Evolutionary conservation across 2,329 filamentous ascomycete genomes (phyloP), one percentile per base, ranked within the genome.

Genomic region (Cryphonectria naterciae): DNA sequence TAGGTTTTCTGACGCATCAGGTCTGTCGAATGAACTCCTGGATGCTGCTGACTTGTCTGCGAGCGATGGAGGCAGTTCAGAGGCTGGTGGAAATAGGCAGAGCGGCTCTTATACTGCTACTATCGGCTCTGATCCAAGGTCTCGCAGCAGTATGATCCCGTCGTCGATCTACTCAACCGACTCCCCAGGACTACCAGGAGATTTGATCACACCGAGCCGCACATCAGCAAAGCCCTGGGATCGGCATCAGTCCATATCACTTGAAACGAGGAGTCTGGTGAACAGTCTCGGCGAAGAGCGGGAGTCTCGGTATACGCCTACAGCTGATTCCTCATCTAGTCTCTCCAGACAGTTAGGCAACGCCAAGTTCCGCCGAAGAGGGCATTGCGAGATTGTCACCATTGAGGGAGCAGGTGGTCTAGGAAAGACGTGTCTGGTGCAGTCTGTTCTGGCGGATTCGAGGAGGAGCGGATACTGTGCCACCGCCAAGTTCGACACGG

Each of bases 381-480:
- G 89, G 2, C 89, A 91, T 67, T 91, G 89, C 75, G 89, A 91
- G 75, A 85, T 91, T 37, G 81, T 91, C 28, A 84, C 85, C 22
- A 85, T 92, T 67, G 87, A 90, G 74, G 89, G 89, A 41, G 83
- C 86, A 17, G 88, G 86, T 3, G 89, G 89, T 0, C 80, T 91
- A n/a, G 89, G 89, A 22, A 92, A 92, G 78, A 91, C 86, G 73
- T 88, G 87, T 71, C 83, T 92, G 22, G 87, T 91, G 37, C 88
- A 91, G 75, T 89, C 88, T 11, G 86, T 91, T 6, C 83, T 91
- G 58, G 82, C 86, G 2, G 89, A 91, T 74, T 87, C 87, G 22
- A 83, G 89, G 65, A 84, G 86, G 62, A 85, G 86, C 71, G 89
- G 89, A 2, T 91, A 91, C 76, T 91, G 88, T 75, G 88, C 89